Percentiles rank a stretch among this genome's conserved stretches.
These are phyloP conservation scores for Quercus wislizeni DNA, from an alignment of 306 rosid genomes.

Conservation along the genomic window DNA sequence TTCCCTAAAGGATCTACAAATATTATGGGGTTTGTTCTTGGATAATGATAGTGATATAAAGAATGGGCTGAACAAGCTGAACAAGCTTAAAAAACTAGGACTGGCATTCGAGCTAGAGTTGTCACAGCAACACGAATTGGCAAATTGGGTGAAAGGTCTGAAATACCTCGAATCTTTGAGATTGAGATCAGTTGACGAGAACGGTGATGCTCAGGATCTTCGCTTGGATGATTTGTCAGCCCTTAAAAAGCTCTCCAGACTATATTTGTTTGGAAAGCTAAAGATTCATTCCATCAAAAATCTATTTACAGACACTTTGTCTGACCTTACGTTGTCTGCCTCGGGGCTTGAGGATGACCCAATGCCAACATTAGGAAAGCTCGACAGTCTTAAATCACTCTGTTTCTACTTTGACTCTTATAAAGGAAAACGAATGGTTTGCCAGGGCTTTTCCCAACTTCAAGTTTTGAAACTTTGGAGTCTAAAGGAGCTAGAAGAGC, in stretches of 20 bases:
- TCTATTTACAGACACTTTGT: conserved; percentile 6
- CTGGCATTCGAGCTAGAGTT: conserved; percentile 19
- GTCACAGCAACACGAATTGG: conserved; percentile 2
- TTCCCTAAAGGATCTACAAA: conserved; percentile 23
- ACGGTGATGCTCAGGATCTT: background rate
- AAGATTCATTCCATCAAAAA: too few relatives aligned
- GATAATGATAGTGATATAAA: conserved; percentile 18
- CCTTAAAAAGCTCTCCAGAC: conserved; percentile 24
- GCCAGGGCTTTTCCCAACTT: conserved; percentile 28
- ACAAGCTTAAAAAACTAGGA: conserved; percentile 30
- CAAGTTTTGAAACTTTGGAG: conserved; percentile 34
- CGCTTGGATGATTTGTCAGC: background rate
- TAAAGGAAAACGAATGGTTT: background rate
- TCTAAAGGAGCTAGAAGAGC: conserved; percentile 1
- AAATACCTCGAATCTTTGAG: conserved; percentile 17
- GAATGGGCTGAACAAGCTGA: background rate
- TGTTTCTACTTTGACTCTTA: conserved; percentile 18
- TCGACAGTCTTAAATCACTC: conserved; percentile 1
- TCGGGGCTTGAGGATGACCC: background rate
- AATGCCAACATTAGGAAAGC: background rate
- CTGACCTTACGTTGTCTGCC: conserved; percentile 14
- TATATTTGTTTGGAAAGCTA: conserved; percentile 26
- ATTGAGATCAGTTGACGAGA: conserved; percentile 25
- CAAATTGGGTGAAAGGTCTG: conserved; percentile 4
- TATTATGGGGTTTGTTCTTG: conserved; percentile 24